phyloP scores from a whole-genome alignment of 306 rosid species.

The Prunus mume region DNA sequence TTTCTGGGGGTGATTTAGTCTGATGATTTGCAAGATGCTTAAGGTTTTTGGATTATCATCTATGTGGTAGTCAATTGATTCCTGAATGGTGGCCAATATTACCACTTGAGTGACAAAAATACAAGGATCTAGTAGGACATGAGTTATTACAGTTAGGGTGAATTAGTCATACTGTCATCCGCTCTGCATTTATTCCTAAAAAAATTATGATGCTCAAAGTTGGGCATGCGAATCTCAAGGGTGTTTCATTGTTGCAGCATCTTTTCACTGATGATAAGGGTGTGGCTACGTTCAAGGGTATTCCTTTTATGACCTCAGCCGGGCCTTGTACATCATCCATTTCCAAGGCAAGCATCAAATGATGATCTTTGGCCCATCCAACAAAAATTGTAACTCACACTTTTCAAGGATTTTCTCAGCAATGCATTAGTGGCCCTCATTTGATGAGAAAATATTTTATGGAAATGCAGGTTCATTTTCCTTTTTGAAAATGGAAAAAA shows the following conservation, averaged over 20 bases:
- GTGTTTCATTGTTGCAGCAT: conserved; percentile 58
- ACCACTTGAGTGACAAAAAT: background rate
- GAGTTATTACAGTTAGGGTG: background rate
- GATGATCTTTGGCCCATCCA: conserved; percentile 2
- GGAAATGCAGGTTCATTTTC: conserved; percentile 1
- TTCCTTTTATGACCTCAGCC: conserved; percentile 83
- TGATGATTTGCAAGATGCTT: background rate
- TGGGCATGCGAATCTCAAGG: conserved; percentile 13
- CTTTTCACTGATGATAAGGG: conserved; percentile 87
- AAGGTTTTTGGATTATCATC: background rate
- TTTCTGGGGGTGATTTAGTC: background rate
- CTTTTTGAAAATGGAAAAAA: background rate
- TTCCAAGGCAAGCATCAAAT: conserved; percentile 67
- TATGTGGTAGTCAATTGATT: background rate
- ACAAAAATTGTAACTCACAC: conserved; percentile 16
- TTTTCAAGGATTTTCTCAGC: background rate
- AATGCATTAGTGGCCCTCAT: conserved; percentile 7
- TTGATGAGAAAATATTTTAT: conserved; percentile 14
- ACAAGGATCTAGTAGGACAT: background rate
- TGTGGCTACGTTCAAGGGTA: conserved; percentile 85
- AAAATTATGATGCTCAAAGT: background rate
- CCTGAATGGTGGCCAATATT: background rate
- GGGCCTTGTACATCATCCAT: conserved; percentile 88
- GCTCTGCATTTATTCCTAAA: background rate
- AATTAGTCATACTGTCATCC: background rate